phyloP scores from a whole-genome alignment of 2,329 filamentous ascomycete species.

The Trichoderma breve region DNA sequence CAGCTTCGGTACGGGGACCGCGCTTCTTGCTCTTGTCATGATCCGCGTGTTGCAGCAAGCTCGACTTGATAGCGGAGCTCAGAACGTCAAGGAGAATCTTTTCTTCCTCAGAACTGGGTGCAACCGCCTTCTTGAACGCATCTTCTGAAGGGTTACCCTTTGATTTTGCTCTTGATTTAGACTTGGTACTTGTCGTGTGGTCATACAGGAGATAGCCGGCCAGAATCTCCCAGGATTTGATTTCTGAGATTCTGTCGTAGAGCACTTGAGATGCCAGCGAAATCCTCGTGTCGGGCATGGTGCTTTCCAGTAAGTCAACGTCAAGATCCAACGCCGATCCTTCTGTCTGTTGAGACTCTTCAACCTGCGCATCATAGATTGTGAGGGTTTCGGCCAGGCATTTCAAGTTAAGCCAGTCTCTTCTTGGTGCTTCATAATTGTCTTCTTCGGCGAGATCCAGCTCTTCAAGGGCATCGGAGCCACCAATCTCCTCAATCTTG shows the following conservation, averaged over 20 bases:
- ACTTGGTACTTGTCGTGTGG: slow-evolving; percentile 65
- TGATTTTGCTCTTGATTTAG: slow-evolving; percentile 50
- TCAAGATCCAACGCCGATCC: slow-evolving; percentile 46
- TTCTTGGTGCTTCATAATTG: slow-evolving; percentile 71
- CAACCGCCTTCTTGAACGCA: slow-evolving; percentile 68
- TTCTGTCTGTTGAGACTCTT: slow-evolving; percentile 52
- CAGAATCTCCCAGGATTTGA: slow-evolving; percentile 83
- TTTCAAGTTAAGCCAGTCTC: slow-evolving; percentile 89
- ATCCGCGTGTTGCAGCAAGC: slow-evolving; percentile 65
- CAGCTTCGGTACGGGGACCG: slow-evolving; percentile 59
- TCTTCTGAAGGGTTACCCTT: slow-evolving; percentile 55
- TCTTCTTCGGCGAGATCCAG: slow-evolving; percentile 71
- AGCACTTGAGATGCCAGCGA: slow-evolving; percentile 82
- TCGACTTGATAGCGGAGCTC: slow-evolving; percentile 75
- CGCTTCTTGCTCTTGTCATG: slow-evolving; percentile 59
- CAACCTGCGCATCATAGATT: slow-evolving; percentile 72
- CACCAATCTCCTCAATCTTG: slow-evolving; percentile 80
- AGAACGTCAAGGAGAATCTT: slow-evolving; percentile 83
- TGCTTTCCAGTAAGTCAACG: slow-evolving; percentile 58
- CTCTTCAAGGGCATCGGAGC: slow-evolving; percentile 74
- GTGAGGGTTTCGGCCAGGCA: slow-evolving; percentile 81
- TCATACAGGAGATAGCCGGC: slow-evolving; percentile 91
- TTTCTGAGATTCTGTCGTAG: slow-evolving; percentile 76
- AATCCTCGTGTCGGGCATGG: slow-evolving; percentile 74
- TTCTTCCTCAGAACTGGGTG: slow-evolving; percentile 74